Evolutionary conservation across 257 asterid genomes (phyloP).

Genomic region (Solanum chiquidenum): DNA sequence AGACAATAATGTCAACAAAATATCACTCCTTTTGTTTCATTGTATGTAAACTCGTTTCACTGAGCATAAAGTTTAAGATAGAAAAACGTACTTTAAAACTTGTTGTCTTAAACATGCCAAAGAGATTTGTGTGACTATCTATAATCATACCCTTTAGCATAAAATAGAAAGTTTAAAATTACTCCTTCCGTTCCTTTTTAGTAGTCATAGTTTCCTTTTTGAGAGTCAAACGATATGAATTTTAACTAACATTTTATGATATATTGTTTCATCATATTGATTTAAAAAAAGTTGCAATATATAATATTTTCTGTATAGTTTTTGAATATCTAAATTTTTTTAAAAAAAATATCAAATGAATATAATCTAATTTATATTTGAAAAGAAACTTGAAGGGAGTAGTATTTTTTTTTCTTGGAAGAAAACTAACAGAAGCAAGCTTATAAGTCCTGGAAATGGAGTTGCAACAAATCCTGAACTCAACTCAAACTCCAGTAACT

Average conservation of each 20-base stretch:
- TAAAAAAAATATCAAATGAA: no score
- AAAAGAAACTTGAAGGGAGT: no score
- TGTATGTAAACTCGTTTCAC: neutral
- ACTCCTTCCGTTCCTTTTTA: neutral
- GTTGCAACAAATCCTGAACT: neutral
- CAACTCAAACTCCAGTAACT: neutral
- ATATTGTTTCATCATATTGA: neutral
- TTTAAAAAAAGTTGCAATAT: neutral
- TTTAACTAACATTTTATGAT: neutral
- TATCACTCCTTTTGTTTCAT: neutral
- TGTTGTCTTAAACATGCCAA: neutral
- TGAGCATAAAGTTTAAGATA: neutral
- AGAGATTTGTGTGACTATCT: neutral
- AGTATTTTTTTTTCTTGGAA: no score
- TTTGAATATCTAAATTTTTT: no score
- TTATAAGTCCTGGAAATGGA: no score
- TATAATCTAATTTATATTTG: no score
- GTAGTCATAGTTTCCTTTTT: no score
- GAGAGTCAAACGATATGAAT: no score
- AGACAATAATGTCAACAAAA: neutral
- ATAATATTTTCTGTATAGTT: no score
- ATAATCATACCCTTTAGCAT: neutral
- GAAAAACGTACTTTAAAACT: neutral
- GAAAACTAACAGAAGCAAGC: no score
- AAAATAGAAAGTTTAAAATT: no score